These are phyloP conservation scores for Spirogloea muscicola DNA, from an alignment of 139 green algal species.

Conservation along the genomic window DNA sequence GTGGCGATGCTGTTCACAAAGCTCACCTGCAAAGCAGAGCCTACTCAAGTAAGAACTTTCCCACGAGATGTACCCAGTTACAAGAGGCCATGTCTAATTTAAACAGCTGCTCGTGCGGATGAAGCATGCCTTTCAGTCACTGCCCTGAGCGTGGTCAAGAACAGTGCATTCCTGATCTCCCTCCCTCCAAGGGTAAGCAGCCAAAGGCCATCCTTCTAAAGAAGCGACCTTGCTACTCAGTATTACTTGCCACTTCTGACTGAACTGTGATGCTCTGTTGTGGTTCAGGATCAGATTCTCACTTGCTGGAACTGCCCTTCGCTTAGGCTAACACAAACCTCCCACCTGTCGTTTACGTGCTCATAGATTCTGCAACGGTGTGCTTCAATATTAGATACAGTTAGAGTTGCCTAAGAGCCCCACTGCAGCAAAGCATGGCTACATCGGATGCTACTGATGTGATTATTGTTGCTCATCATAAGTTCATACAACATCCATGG, in stretches of 20 bases:
- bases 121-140: neutral
- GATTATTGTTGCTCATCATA: neutral
- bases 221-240: neutral
- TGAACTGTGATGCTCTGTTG: neutral
- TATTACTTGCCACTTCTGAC: neutral
- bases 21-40: slow-evolving; percentile 73
- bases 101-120: neutral
- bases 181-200: neutral
- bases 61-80: neutral
- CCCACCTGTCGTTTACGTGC: slow-evolving; percentile 87
- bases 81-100: neutral
- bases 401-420: neutral
- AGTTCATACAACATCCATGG: neutral
- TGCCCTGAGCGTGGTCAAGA: neutral
- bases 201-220: neutral
- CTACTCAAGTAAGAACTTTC: neutral
- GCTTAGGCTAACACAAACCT: slow-evolving; percentile 78
- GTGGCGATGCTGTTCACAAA: slow-evolving; percentile 98
- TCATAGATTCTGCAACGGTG: slow-evolving; percentile 73
- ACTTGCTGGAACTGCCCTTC: slow-evolving; percentile 92
- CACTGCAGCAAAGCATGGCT: neutral
- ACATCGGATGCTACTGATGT: neutral
- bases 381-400: neutral
- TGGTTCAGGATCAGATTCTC: neutral
- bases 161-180: neutral